Conservation (phyloP, 441 rosid genomes). For the Croton setiger region DNA sequence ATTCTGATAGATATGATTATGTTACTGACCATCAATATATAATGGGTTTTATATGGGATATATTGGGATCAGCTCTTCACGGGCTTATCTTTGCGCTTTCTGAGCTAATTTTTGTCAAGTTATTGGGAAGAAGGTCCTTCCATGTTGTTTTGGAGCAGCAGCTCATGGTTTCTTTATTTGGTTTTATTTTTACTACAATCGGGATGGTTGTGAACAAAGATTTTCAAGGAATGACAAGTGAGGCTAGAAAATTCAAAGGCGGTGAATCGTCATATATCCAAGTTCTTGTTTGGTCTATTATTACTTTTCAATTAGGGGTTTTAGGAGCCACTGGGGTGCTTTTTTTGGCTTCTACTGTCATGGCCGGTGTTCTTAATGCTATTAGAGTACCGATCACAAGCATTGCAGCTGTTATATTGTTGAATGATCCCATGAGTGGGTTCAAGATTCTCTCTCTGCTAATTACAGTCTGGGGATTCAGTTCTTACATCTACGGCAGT, state of each 20-base stretch:
- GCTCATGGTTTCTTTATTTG: constrained; percentile 64
- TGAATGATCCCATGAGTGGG: constrained; percentile 81
- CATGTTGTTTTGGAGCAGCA: constrained; percentile 89
- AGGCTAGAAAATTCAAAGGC: constrained; percentile 58
- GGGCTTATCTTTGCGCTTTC: constrained; percentile 84
- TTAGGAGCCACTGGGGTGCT: constrained; percentile 72
- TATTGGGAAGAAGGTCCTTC: constrained; percentile 70
- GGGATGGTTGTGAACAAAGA: constrained; percentile 53
- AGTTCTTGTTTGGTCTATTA: constrained; percentile 59
- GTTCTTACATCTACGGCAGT: constrained; percentile 60
- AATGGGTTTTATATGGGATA: constrained; percentile 76
- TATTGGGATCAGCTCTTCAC: constrained; percentile 76
- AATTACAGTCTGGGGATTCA: constrained; percentile 75
- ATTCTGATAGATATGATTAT: constrained; percentile 56
- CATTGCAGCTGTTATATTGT: constrained; percentile 65
- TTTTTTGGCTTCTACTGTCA: constrained; percentile 64
- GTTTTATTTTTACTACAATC: constrained; percentile 56
- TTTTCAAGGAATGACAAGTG: constrained; percentile 50
- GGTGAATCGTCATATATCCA: constrained; percentile 44
- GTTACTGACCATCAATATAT: constrained; percentile 52
- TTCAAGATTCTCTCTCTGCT: constrained; percentile 72
- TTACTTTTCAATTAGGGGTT: constrained; percentile 77
- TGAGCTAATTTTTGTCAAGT: constrained; percentile 63
- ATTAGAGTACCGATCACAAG: constrained; percentile 77
- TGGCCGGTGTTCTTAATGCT: constrained; percentile 82